phyloP scores from a whole-genome alignment of 78 protist species.

The Anaeramoeba flamelloides region DNA sequence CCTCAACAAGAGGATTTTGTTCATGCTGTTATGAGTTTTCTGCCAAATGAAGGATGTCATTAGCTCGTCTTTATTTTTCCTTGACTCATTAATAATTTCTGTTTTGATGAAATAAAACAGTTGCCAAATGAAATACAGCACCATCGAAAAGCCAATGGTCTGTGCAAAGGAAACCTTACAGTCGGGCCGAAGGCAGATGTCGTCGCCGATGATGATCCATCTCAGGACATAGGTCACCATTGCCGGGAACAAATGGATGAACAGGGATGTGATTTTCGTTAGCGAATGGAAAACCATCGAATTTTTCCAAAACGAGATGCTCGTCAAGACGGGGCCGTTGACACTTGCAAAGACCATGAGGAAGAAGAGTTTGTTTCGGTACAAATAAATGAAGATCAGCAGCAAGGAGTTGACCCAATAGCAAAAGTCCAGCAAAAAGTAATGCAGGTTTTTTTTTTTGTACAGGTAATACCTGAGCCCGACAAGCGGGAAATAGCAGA shows the following conservation, averaged over 20 bases:
- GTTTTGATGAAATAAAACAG: background rate
- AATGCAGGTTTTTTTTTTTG: too few species aligned
- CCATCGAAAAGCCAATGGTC: background rate
- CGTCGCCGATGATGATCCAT: too few species aligned
- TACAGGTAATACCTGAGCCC: too few species aligned
- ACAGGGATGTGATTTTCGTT: conserved; percentile 21
- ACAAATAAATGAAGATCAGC: conserved; percentile 2
- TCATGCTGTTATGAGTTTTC: too few species aligned
- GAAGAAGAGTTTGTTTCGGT: conserved; percentile 4
- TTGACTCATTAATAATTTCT: background rate
- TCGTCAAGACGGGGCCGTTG: conserved; percentile 22
- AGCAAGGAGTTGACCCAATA: conserved; percentile 11
- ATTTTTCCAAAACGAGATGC: conserved; percentile 17
- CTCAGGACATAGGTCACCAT: conserved; percentile 8
- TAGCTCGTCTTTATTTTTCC: background rate
- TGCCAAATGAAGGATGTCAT: conserved; percentile 3
- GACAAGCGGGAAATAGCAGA: too few species aligned
- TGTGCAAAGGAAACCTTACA: background rate
- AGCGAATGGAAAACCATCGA: conserved; percentile 14
- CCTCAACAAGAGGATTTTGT: too few species aligned
- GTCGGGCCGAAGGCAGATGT: too few species aligned
- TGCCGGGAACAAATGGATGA: conserved; percentile 7
- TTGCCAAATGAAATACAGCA: background rate
- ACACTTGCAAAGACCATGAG: conserved; percentile 15
- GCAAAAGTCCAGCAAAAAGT: conserved; percentile 20